phyloP scores from a whole-genome alignment of 345 rosid genomes.

The Eucalyptus regnans region DNA sequence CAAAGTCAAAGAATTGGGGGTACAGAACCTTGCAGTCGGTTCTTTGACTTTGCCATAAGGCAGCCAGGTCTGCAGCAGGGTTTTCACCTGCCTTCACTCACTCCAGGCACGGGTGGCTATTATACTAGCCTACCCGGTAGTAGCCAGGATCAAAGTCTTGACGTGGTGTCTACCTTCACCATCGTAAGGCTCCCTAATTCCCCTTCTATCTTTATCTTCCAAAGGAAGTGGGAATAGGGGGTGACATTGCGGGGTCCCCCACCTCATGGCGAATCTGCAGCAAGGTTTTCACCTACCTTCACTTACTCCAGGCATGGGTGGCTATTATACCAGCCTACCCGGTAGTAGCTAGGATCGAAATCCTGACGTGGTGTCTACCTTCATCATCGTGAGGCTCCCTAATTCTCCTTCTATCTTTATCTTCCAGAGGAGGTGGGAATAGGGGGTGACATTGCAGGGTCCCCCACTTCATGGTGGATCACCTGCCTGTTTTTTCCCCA shows the following conservation, averaged over 20 bases:
- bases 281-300: fast-evolving
- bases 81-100: fast-evolving
- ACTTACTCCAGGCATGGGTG: fast-evolving
- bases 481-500: fast-evolving
- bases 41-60: no score
- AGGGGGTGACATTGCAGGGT: fast-evolving
- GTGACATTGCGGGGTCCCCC: fast-evolving
- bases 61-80: no score
- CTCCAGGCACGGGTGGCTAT: fast-evolving
- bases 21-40: no score
- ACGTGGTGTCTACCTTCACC: fast-evolving
- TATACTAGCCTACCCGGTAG: fast-evolving
- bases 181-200: fast-evolving
- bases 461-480: fast-evolving
- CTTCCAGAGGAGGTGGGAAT: fast-evolving
- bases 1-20: no score
- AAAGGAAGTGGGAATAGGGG: fast-evolving
- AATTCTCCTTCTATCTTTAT: no score
- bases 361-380: fast-evolving
- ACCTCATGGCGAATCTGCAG: fast-evolving
- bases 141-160: fast-evolving
- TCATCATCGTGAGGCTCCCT: fast-evolving
- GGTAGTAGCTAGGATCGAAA: fast-evolving
- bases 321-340: fast-evolving
- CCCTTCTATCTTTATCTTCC: fast-evolving